A percentile compares a stretch with the other conserved stretches of the same genome.
These are phyloP conservation scores for Xanthoconium purpureum DNA, from an alignment of 768 basidiomycete genomes.

Conservation along the genomic window DNA sequence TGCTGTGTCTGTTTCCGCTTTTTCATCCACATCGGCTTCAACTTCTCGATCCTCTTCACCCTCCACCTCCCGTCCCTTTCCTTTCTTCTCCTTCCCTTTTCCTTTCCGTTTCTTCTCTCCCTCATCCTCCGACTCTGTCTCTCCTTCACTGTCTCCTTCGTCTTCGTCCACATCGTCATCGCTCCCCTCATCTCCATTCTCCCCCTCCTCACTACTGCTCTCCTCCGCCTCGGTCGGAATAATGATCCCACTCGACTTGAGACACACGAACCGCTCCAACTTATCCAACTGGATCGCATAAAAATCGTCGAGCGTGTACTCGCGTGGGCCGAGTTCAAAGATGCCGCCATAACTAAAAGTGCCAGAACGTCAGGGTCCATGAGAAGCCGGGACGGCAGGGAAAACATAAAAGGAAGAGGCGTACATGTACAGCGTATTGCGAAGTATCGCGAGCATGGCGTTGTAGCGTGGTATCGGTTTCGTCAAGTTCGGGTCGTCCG, in stretches of 20 bases:
- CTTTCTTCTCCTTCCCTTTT: conserved; percentile 4
- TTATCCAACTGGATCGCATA: conserved; percentile 79
- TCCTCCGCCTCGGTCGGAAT: conserved; percentile 62
- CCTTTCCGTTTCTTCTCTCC: not conserved
- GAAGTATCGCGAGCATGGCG: conserved; percentile 80
- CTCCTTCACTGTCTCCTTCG: conserved; percentile 25
- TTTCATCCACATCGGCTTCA: not conserved
- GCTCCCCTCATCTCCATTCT: conserved; percentile 56
- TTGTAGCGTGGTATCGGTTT: conserved; percentile 77
- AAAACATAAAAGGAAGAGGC: conserved; percentile 20
- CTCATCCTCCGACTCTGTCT: conserved; percentile 11
- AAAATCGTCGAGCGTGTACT: conserved; percentile 91
- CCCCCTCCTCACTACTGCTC: conserved; percentile 60
- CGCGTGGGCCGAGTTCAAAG: conserved; percentile 74
- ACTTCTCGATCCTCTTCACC: conserved; percentile 29
- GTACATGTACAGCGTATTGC: conserved; percentile 84
- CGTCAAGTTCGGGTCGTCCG: conserved; percentile 63
- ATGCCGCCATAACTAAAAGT: conserved; percentile 78
- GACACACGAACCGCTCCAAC: conserved; percentile 70
- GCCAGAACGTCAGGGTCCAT: not conserved
- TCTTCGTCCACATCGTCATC: conserved; percentile 54
- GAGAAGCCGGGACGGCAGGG: not conserved
- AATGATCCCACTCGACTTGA: conserved; percentile 62
- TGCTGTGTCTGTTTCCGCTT: not conserved
- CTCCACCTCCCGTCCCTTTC: conserved; percentile 21